Conservation (phyloP, 2,329 filamentous ascomycete genomes). For the Botrytis hyacinthi region DNA sequence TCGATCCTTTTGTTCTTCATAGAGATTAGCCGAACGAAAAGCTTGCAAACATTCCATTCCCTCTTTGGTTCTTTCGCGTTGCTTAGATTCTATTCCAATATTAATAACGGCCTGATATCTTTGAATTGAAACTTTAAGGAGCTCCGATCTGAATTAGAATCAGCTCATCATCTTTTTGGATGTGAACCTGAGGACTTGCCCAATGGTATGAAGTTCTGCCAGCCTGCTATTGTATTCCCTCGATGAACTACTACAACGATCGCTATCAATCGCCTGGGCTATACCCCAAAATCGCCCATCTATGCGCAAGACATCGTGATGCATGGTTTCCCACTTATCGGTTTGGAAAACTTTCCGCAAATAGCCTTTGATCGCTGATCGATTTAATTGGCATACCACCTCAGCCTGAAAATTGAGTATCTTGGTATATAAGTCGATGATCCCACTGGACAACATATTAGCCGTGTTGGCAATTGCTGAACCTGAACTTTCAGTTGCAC, state of each 20-base stretch:
- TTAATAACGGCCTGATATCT: background rate
- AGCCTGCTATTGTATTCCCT: background rate
- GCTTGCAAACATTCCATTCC: background rate
- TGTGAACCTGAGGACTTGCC: background rate
- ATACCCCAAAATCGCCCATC: background rate
- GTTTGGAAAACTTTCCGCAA: background rate
- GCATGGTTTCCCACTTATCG: background rate
- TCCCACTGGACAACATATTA: background rate
- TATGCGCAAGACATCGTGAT: background rate
- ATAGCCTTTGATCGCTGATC: background rate
- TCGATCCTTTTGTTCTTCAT: background rate
- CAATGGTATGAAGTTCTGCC: background rate
- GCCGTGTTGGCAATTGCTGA: too few relatives aligned
- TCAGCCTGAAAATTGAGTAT: conserved; percentile 6
- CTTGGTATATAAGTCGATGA: conserved; percentile 3
- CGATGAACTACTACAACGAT: background rate
- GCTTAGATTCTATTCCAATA: background rate
- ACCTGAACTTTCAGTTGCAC: background rate
- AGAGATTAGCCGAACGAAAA: background rate
- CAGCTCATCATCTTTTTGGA: background rate
- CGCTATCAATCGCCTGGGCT: background rate
- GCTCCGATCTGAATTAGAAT: background rate
- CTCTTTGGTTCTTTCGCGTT: background rate
- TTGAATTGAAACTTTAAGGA: background rate
- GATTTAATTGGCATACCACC: background rate